phyloP scores from a whole-genome alignment of 2,329 filamentous ascomycete genomes.

The Boeremia lycopersici region DNA sequence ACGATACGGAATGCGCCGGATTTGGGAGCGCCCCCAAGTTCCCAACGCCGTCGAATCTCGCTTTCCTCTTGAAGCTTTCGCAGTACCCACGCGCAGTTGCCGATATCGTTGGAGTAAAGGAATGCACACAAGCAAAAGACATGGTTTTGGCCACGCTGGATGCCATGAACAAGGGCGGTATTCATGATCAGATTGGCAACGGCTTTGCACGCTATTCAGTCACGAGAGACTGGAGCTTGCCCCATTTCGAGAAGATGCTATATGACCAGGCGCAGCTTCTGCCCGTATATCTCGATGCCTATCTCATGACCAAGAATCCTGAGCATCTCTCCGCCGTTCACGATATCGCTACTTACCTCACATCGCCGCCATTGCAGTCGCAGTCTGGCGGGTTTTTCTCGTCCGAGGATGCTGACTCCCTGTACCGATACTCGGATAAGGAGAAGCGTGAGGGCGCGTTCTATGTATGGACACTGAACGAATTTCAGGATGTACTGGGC shows the following conservation, averaged over 20 bases:
- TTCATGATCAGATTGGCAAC: constrained; percentile 77
- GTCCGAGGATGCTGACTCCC: constrained; percentile 89
- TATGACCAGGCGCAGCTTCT: constrained; percentile 90
- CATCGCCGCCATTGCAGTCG: constrained; percentile 69
- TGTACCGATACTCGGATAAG: constrained; percentile 72
- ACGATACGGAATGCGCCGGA: constrained; percentile 54
- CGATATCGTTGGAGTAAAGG: constrained; percentile 85
- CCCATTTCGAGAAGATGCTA: constrained; percentile 97
- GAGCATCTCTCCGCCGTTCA: constrained; percentile 80
- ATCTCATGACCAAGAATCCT: constrained; percentile 68
- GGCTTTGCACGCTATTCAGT: constrained; percentile 87
- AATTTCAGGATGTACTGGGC: constrained; percentile 78
- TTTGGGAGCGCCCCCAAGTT: constrained; percentile 84
- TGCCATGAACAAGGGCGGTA: constrained; percentile 74
- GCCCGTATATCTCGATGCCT: constrained; percentile 84
- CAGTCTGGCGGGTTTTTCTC: constrained; percentile 78
- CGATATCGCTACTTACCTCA: constrained; percentile 87
- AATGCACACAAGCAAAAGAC: constrained; percentile 72
- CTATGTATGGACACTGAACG: constrained; percentile 90
- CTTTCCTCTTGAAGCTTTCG: constrained; percentile 77
- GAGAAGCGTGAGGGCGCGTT: constrained; percentile 91
- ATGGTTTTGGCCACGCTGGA: constrained; percentile 85
- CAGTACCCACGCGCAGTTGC: constrained; percentile 73
- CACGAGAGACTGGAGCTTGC: constrained; percentile 89
- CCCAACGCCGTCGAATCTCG: constrained; percentile 82